These are phyloP conservation scores for Colletotrichum chlorophyti DNA, from an alignment of 2,329 filamentous ascomycete genomes.

Conservation along the genomic window DNA sequence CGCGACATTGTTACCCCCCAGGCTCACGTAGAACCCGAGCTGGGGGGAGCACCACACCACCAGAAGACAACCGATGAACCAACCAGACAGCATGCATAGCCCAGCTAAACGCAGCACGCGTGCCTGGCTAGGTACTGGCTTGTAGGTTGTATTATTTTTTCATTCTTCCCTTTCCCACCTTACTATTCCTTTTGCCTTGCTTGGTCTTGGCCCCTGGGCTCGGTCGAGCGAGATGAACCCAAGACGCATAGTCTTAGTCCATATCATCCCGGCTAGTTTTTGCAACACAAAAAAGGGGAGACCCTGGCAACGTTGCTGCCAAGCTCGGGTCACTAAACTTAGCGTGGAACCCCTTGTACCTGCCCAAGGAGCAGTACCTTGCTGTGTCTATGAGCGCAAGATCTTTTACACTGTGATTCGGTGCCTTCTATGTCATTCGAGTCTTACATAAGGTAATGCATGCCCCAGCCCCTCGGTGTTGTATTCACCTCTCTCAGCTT, in stretches of 20 bases:
- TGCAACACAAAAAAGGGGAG: slow-evolving; percentile 7
- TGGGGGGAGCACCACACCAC: not conserved
- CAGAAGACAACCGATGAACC: too few relatives aligned
- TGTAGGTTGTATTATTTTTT: not conserved
- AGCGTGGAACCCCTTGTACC: slow-evolving; percentile 5
- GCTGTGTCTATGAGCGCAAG: too few relatives aligned
- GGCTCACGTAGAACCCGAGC: not conserved
- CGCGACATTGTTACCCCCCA: too few relatives aligned
- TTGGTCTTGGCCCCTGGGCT: slow-evolving; percentile 16
- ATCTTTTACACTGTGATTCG: too few relatives aligned
- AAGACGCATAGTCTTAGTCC: slow-evolving; percentile 17
- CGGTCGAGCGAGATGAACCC: slow-evolving; percentile 17
- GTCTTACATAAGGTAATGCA: too few relatives aligned
- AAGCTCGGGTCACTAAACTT: slow-evolving; percentile 5
- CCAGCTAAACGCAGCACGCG: not conserved
- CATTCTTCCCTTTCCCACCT: not conserved
- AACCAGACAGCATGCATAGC: not conserved
- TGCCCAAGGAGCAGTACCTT: not conserved
- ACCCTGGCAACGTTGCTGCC: slow-evolving; percentile 12
- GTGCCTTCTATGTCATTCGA: not conserved
- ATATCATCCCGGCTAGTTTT: not conserved
- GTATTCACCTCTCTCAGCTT: too few relatives aligned
- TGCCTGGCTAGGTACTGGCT: not conserved
- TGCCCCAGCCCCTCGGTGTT: too few relatives aligned
- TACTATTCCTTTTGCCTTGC: not conserved